Evolutionary conservation across 2,329 filamentous ascomycete genomes (phyloP), one percentile per base, ranked within the genome.

Genomic region (Paraconiothyrium brasiliense): DNA sequence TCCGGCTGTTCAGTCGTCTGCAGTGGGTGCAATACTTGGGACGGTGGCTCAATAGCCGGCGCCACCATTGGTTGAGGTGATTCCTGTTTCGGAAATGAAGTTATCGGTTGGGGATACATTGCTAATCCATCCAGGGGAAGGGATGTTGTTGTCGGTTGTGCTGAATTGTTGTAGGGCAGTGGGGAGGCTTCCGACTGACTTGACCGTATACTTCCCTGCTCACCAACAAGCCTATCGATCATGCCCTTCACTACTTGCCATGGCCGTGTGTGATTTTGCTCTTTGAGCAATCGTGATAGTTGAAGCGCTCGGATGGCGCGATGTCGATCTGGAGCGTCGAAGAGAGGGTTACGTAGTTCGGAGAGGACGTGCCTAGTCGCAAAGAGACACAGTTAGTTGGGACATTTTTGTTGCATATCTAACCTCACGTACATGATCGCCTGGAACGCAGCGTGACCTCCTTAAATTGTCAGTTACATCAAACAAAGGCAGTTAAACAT

Each of bases 231-330:
- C 58, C 73, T 75, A 57, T 79, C 77, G 46, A 79, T 79, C 76
- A 79, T 79, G 47, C 67, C 67, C 32, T 75, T 76, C 9, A 79
- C 72, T 16, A 73, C 76, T 24, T 71, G 66, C 77, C 77, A 79
- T 27, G 76, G 74, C 62, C 75, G 77, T 14, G 74, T 72, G 22
- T 68, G 68, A 35, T 76, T 77, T 49, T 76, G 72, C 37, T 76
- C 75, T 56, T 73, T 74, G 4, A 76, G 65, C 20, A 71, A 63
- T 39, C 71, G 70, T 11, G 71, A 75, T 60, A 73, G 71, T 44
- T 76, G 70, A 4, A 79, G 64, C 0, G 76, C 75, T 54, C 71
- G 70, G 2, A 78, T 60, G 7, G 77, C 77, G 22, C 76, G 74
- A 54, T 76, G 67, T 30, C 76, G 72, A 51, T 78, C 75, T 7